Evolutionary conservation across 345 rosid genomes (phyloP), one percentile per base, ranked within the genome.

Genomic region (Moricandia moricandioides): DNA sequence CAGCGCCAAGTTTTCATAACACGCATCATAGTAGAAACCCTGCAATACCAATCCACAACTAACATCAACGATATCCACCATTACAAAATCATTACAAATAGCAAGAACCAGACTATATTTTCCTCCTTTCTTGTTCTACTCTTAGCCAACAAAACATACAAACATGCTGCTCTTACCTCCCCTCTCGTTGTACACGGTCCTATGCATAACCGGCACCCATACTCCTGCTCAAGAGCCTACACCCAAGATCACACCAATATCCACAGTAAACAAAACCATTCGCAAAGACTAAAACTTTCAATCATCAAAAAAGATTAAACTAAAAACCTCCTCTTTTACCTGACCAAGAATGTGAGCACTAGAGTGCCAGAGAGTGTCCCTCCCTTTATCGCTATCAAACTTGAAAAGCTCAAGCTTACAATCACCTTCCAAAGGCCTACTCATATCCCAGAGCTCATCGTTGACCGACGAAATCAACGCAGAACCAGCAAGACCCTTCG

Each of bases 101-200:
- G 34, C 71, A 52, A 17, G n/a, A 61, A 61, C 31, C 9, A 61
- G 4, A 35, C 24, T n/a, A 4, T 13, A 34, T 16, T 69, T 56
- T 64, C 56, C 4, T 13, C 51, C 49, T n/a, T 39, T 26, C 7
- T 6, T 37, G 18, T 31, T 37, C 59, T 64, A 71, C 35, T 57
- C 58, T 35, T 31, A 17, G 52, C 35, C 62, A 45, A 37, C 30
- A 56, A 26, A 70, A 57, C 43, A 76, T 83, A 47, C 54, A 69
- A 63, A 43, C 17, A 8, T 66, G 11, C 31, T 5, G 43, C 16
- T 2, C 49, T 16, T 84, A 90, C 99, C 99, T 96, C 99, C 29
- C 98, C 98, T 84, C 98, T 85, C 7, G 97, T 96, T 66, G 98
- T 96, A 76, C 98, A 96, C 52, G 99, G 99, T 56, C 98, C 98